Percentiles rank a stretch among this genome's conserved stretches.
Conservation (phyloP, 2,329 filamentous ascomycete species). For the Periconia macrospinosa region DNA sequence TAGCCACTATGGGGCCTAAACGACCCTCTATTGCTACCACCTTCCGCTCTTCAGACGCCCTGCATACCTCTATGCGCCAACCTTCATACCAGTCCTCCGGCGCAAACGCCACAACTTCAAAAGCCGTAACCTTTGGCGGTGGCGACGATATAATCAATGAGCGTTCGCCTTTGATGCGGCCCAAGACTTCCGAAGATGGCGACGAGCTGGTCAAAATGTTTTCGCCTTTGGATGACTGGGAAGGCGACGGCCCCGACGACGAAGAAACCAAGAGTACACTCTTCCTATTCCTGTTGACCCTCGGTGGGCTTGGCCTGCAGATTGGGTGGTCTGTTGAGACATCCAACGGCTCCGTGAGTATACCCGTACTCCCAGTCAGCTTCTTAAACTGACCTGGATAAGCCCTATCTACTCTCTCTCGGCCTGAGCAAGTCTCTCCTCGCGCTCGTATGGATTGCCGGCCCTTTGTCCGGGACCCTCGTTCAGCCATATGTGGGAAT, state of each 20-base stretch:
- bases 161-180: slow-evolving; percentile 37
- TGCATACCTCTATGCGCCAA: not conserved
- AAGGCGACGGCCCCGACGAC: slow-evolving; percentile 45
- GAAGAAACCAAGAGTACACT: slow-evolving; percentile 77
- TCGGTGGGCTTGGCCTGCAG: slow-evolving; percentile 84
- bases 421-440: slow-evolving; percentile 56
- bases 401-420: slow-evolving; percentile 56
- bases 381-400: slow-evolving; percentile 16
- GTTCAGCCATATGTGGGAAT: slow-evolving; percentile 59
- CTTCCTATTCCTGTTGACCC: slow-evolving; percentile 84
- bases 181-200: slow-evolving; percentile 31
- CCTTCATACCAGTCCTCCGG: slow-evolving; percentile 10
- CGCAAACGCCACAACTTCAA: slow-evolving; percentile 13
- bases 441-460: slow-evolving; percentile 59
- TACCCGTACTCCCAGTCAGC: not conserved
- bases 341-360: slow-evolving; percentile 77
- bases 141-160: slow-evolving; percentile 36
- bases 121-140: slow-evolving; percentile 41
- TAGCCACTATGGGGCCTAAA: slow-evolving; percentile 12
- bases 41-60: not conserved
- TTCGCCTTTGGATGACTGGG: slow-evolving; percentile 44
- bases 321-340: slow-evolving; percentile 96
- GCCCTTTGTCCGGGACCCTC: slow-evolving; percentile 55
- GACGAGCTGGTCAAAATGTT: slow-evolving; percentile 36
- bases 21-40: slow-evolving; percentile 5